Evolutionary conservation across 768 basidiomycete genomes (phyloP).

Genomic region (Termitomyces sp.): DNA sequence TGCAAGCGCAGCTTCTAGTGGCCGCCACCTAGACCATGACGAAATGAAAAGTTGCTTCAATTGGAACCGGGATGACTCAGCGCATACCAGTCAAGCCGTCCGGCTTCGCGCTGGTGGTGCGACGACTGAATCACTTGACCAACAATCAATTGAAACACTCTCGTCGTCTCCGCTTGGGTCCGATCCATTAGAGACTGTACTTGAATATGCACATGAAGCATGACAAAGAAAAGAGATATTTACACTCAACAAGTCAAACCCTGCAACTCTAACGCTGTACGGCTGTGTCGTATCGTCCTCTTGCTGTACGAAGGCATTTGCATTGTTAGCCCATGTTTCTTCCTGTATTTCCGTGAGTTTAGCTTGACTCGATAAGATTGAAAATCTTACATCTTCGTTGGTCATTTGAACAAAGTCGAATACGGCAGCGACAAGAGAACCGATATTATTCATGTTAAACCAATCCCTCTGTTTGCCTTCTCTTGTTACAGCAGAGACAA

Average conservation of each 20-base stretch:
- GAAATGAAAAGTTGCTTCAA: not conserved
- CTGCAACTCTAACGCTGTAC: constrained; percentile 80
- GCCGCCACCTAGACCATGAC: constrained; percentile 70
- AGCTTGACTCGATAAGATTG: constrained; percentile 1
- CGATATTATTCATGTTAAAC: constrained; percentile 49
- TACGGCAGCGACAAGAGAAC: constrained; percentile 45
- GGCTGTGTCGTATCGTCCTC: constrained; percentile 87
- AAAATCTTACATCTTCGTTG: constrained; percentile 67
- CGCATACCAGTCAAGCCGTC: constrained; percentile 59
- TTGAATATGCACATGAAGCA: not conserved
- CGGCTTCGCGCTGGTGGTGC: constrained; percentile 46
- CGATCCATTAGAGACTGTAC: constrained; percentile 54
- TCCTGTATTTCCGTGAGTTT: constrained; percentile 44
- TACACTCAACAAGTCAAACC: constrained; percentile 81
- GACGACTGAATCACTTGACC: constrained; percentile 56
- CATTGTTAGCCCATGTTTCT: constrained; percentile 84
- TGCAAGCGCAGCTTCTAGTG: constrained; percentile 81
- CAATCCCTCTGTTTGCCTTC: constrained; percentile 62
- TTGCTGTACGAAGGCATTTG: constrained; percentile 90
- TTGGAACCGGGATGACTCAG: not conserved
- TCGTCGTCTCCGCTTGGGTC: constrained; percentile 42
- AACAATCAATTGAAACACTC: constrained; percentile 48
- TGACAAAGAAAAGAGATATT: constrained; percentile 6
- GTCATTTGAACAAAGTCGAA: constrained; percentile 85
- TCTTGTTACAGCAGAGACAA: constrained; percentile 62